Evolutionary conservation across 1,284 basidiomycete species (phyloP).

Genomic region (Fomitopsis pinicola): DNA sequence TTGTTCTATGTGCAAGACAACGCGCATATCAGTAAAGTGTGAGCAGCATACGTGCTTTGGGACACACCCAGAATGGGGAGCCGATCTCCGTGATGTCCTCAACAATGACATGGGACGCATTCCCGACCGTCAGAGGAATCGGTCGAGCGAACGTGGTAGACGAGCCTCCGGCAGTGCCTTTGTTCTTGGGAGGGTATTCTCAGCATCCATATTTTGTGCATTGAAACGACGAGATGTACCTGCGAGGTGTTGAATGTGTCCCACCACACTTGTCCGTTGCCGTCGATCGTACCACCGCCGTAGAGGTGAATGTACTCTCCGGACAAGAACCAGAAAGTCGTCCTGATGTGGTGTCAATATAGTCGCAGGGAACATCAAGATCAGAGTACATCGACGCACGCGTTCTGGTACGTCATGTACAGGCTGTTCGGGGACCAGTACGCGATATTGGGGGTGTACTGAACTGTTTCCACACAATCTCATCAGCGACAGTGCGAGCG

Average conservation of each 20-base stretch:
- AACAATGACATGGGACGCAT: conserved; percentile 51
- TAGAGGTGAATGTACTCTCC: conserved; percentile 39
- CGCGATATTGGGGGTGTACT: conserved; percentile 39
- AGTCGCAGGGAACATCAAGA: conserved; percentile 9
- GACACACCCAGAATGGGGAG: conserved; percentile 40
- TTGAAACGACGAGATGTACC: conserved; percentile 10
- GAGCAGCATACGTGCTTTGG: background rate
- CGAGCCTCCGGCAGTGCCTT: conserved; percentile 39
- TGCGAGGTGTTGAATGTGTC: conserved; percentile 24
- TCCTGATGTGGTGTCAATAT: conserved; percentile 23
- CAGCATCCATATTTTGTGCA: background rate
- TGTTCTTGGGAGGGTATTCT: conserved; percentile 17
- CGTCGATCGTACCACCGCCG: conserved; percentile 38
- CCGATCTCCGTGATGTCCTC: conserved; percentile 50
- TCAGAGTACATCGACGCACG: conserved; percentile 20
- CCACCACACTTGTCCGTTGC: conserved; percentile 38
- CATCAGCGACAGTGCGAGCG: background rate
- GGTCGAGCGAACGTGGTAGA: conserved; percentile 52
- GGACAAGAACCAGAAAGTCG: conserved; percentile 42
- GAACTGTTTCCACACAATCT: conserved; percentile 17
- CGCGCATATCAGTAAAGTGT: background rate
- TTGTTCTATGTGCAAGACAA: conserved; percentile 28
- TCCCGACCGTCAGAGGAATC: conserved; percentile 54
- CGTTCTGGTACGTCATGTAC: conserved; percentile 39
- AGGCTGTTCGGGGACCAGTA: conserved; percentile 41